Evolutionary conservation across 1,139 yeast genomes (phyloP).

Genomic region (Protomyces macrosporus): DNA sequence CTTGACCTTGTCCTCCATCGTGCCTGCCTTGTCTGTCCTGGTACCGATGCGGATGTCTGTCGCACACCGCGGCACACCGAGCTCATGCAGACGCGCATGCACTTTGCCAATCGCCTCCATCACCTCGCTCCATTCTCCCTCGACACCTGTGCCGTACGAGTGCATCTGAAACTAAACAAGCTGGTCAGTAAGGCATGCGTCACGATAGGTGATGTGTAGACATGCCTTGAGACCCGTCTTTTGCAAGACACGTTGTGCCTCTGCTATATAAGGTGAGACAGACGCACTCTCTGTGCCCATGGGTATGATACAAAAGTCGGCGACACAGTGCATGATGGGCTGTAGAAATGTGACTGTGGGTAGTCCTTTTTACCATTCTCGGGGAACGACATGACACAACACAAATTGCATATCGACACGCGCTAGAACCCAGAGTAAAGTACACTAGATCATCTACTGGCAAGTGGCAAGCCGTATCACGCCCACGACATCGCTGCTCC

Average conservation of each 20-base stretch:
- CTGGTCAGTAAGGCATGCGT: not conserved
- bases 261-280: constrained; percentile 17
- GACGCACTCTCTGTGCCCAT: constrained; percentile 9
- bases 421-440: too few relatives aligned
- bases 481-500: too few relatives aligned
- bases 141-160: constrained; percentile 14
- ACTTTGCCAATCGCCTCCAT: constrained; percentile 22
- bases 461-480: too few relatives aligned
- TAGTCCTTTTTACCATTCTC: too few relatives aligned
- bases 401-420: too few relatives aligned
- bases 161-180: not conserved
- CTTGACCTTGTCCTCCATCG: constrained; percentile 19
- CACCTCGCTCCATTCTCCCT: constrained; percentile 21
- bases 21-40: constrained; percentile 20
- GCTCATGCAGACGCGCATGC: constrained; percentile 15
- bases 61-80: constrained; percentile 25
- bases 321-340: constrained; percentile 12
- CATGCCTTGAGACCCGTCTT: constrained; percentile 6
- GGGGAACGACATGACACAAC: too few relatives aligned
- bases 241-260: constrained; percentile 18
- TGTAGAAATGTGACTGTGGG: too few relatives aligned
- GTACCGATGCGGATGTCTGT: constrained; percentile 26
- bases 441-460: too few relatives aligned
- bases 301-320: constrained; percentile 22
- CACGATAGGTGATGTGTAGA: not conserved